Evolutionary conservation across 805 yeast species (phyloP).

Genomic region (Cephaloascus albidus): DNA sequence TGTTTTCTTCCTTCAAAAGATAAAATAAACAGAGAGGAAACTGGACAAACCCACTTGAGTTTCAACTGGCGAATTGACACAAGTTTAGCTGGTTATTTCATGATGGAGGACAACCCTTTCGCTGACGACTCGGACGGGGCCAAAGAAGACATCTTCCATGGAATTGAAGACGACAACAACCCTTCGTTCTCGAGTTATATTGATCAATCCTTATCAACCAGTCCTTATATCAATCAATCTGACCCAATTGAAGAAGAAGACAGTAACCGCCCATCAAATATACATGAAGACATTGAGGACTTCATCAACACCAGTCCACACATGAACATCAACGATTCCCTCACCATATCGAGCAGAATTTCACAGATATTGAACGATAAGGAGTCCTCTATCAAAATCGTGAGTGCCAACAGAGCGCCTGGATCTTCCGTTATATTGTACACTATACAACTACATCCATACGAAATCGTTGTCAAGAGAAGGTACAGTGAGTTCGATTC

Average conservation of each 20-base stretch:
- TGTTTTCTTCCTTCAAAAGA: no score
- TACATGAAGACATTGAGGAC: neutral
- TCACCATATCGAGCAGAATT: neutral
- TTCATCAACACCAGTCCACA: neutral
- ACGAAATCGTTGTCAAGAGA: constrained; percentile 22
- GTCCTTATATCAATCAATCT: neutral
- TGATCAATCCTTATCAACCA: neutral
- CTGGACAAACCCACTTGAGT: no score
- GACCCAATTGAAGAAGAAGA: neutral
- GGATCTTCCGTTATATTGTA: neutral
- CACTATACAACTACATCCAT: neutral
- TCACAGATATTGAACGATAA: neutral
- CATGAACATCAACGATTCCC: neutral
- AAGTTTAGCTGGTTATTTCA: no score
- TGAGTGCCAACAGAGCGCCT: neutral
- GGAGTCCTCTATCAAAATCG: neutral
- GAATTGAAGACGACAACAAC: neutral
- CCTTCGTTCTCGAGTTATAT: neutral
- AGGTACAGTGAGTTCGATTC: constrained; percentile 35
- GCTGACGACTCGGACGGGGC: constrained; percentile 1
- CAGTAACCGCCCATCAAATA: neutral
- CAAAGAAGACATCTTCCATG: neutral
- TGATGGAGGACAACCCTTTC: constrained; percentile 1
- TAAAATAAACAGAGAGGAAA: no score
- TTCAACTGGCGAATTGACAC: no score